Evolutionary conservation across 495 filamentous ascomycete species (phyloP).

Genomic region (Aspergillus biplanus): DNA sequence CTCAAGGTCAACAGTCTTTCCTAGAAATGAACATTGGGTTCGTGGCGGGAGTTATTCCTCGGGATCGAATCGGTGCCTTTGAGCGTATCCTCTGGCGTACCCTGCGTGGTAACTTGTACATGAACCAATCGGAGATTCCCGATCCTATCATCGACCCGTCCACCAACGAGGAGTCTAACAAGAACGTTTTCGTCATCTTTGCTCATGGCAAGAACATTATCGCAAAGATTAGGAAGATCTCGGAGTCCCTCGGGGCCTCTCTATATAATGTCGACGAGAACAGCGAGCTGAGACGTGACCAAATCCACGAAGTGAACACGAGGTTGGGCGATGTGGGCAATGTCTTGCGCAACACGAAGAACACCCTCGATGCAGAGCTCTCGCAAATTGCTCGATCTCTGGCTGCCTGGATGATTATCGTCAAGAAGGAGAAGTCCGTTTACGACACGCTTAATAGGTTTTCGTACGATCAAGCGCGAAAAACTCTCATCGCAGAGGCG

Average conservation of each 20-base stretch:
- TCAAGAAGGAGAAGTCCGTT: constrained; percentile 98
- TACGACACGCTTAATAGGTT: constrained; percentile 95
- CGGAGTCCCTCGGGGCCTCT: constrained; percentile 92
- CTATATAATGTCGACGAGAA: constrained; percentile 98
- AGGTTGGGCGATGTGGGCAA: constrained; percentile 86
- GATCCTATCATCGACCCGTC: constrained; percentile 91
- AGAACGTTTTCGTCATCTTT: constrained; percentile 99
- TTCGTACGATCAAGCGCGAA: constrained; percentile 93
- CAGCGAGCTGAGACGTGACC: constrained; percentile 87
- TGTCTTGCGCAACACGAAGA: constrained; percentile 94
- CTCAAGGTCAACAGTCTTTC: constrained; percentile 78
- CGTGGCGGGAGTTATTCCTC: constrained; percentile 94
- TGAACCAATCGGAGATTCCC: constrained; percentile 98
- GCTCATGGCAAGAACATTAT: constrained; percentile 98
- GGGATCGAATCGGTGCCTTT: constrained; percentile 91
- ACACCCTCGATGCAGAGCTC: constrained; percentile 89
- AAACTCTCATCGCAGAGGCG: constrained; percentile 95
- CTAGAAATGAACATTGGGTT: constrained; percentile 99
- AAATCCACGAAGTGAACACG: constrained; percentile 95
- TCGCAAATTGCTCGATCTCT: constrained; percentile 88
- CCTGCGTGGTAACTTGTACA: constrained; percentile 96
- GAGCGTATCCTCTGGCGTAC: constrained; percentile 97
- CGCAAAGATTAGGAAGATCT: constrained; percentile 98
- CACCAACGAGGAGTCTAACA: constrained; percentile 87
- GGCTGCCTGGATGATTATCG: constrained; percentile 92